These are phyloP conservation scores for Tillandsia leiboldiana DNA, from an alignment of 176 grass and related monocot genomes.

Conservation along the genomic window DNA sequence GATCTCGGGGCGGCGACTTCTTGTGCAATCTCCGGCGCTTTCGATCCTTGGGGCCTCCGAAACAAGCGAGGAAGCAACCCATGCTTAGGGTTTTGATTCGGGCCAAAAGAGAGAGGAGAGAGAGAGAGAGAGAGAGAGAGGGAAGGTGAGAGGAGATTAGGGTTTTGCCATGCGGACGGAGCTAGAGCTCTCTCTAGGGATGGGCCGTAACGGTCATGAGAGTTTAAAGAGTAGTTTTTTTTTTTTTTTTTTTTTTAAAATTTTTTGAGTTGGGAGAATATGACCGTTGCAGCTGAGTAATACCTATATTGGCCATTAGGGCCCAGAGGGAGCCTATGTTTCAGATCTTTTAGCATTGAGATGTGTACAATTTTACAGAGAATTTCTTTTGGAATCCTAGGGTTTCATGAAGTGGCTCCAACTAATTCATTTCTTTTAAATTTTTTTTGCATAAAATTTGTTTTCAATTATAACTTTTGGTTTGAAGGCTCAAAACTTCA, in stretches of 20 bases:
- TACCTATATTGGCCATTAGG: neutral
- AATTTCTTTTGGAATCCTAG: too few species aligned
- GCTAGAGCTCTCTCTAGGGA: constrained; percentile 14
- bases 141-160: neutral
- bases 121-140: neutral
- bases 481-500: too few species aligned
- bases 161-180: constrained; percentile 20
- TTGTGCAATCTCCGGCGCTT: constrained; percentile 49
- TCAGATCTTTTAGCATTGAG: neutral
- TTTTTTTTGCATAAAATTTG: too few species aligned
- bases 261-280: constrained; percentile 23
- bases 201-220: constrained; percentile 29
- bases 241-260: neutral
- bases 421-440: too few species aligned
- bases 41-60: constrained; percentile 59
- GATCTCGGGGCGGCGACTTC: constrained; percentile 27
- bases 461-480: too few species aligned
- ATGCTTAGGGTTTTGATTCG: constrained; percentile 19
- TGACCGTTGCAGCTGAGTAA: constrained; percentile 30
- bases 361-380: too few species aligned
- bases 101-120: neutral
- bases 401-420: too few species aligned
- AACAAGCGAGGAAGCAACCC: constrained; percentile 98
- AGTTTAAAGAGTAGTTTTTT: constrained; percentile 5
- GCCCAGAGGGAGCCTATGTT: neutral